A percentile compares a stretch with the other conserved stretches of the same genome.
Evolutionary conservation across 2,329 filamentous ascomycete species (phyloP).

Genomic region (Ambrosiella xylebori): DNA sequence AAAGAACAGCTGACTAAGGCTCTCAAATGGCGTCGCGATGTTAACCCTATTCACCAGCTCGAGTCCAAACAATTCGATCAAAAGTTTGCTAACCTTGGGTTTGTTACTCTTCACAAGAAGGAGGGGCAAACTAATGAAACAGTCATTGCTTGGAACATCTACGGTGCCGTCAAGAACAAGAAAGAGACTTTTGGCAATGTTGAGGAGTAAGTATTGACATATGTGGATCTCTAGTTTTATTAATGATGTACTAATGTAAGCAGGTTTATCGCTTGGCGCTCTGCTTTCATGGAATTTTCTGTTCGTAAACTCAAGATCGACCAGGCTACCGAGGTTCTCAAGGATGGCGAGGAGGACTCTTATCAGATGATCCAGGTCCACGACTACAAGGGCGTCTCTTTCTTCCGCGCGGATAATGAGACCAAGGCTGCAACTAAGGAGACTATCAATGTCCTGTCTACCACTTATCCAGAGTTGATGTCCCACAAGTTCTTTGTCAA

Average conservation of each 20-base stretch:
- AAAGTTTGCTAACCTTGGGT: slow-evolving; percentile 68
- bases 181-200: slow-evolving; percentile 71
- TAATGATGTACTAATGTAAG: background rate
- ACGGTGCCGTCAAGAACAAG: slow-evolving; percentile 67
- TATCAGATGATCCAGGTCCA: slow-evolving; percentile 89
- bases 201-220: slow-evolving; percentile 44
- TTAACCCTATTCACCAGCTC: slow-evolving; percentile 51
- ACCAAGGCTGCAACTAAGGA: slow-evolving; percentile 63
- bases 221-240: background rate
- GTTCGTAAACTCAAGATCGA: slow-evolving; percentile 56
- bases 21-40: slow-evolving; percentile 65
- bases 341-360: slow-evolving; percentile 58
- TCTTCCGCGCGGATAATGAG: slow-evolving; percentile 62
- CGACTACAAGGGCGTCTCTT: slow-evolving; percentile 78
- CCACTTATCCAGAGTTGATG: slow-evolving; percentile 77
- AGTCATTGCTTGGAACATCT: slow-evolving; percentile 83
- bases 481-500: slow-evolving; percentile 87
- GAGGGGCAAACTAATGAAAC: slow-evolving; percentile 32
- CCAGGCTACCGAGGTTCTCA: slow-evolving; percentile 51
- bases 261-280: slow-evolving; percentile 80
- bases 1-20: slow-evolving; percentile 64
- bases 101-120: slow-evolving; percentile 53
- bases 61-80: slow-evolving; percentile 45
- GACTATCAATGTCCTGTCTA: slow-evolving; percentile 65
- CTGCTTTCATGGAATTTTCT: slow-evolving; percentile 77